phyloP scores from a whole-genome alignment of 2,329 filamentous ascomycete species.

The Macrophomina tecta region DNA sequence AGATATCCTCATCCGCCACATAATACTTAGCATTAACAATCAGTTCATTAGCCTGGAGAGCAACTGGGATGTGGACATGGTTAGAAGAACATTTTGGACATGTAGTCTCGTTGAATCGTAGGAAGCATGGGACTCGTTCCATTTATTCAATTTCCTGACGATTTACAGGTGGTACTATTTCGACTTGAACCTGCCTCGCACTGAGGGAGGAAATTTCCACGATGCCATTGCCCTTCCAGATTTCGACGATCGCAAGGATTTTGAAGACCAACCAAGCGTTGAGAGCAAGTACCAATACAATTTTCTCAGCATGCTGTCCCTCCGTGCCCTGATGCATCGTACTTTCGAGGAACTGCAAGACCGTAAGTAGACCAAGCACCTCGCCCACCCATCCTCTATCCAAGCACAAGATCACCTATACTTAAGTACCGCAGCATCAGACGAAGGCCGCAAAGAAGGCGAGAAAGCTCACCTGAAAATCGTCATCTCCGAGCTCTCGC shows the following conservation, averaged over 20 bases:
- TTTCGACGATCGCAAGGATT: constrained; percentile 46
- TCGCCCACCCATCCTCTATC: no score
- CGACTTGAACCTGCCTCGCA: constrained; percentile 64
- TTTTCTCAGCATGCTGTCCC: constrained; percentile 64
- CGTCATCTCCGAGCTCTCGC: constrained; percentile 57
- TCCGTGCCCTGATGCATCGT: constrained; percentile 59
- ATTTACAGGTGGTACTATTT: constrained; percentile 58
- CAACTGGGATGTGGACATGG: constrained; percentile 7
- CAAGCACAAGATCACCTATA: no score
- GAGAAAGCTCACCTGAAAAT: constrained; percentile 29
- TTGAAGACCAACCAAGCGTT: neutral
- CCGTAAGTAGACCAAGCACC: constrained; percentile 51
- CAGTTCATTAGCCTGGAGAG: neutral
- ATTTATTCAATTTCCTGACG: neutral
- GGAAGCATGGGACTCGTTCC: neutral
- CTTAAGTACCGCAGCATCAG: no score
- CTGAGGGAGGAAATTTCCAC: constrained; percentile 60
- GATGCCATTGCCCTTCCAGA: constrained; percentile 60
- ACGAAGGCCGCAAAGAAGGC: neutral
- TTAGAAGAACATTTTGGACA: constrained; percentile 55
- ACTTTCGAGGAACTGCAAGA: constrained; percentile 60
- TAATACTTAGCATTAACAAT: no score
- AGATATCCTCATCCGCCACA: no score
- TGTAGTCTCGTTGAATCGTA: constrained; percentile 63
- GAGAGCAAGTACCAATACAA: constrained; percentile 58